Evolutionary conservation across 495 filamentous ascomycete genomes (phyloP).

Genomic region (Sordaria brevicollis): DNA sequence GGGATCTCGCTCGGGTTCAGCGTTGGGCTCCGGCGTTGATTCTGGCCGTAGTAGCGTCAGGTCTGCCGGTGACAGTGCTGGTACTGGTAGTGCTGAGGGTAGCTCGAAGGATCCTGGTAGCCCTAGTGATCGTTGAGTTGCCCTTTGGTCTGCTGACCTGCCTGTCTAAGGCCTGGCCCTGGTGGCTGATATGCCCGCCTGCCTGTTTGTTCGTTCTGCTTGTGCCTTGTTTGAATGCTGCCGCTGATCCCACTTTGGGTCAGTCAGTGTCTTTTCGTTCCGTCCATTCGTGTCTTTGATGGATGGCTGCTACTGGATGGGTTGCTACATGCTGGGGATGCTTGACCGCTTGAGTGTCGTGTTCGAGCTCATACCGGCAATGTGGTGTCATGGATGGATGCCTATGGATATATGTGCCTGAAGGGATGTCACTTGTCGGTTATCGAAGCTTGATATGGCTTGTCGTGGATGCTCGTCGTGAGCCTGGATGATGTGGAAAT

Average conservation of each 20-base stretch:
- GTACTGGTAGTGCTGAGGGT: constrained; percentile 4
- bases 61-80: constrained; percentile 22
- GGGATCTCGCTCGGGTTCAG: constrained; percentile 17
- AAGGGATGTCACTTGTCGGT: neutral
- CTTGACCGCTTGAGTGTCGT: neutral
- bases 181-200: neutral
- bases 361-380: neutral
- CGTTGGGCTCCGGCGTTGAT: constrained; percentile 13
- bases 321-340: neutral
- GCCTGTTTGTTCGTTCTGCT: neutral
- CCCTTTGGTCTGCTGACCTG: neutral
- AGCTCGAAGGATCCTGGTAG: constrained; percentile 20
- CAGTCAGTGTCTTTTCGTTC: neutral
- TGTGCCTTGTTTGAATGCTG: neutral
- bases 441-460: neutral
- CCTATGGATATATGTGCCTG: neutral
- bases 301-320: neutral
- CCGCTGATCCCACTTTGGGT: neutral
- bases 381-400: neutral
- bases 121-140: constrained; percentile 10
- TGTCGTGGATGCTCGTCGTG: neutral
- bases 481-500: neutral
- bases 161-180: neutral
- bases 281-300: neutral
- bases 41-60: constrained; percentile 27